Conservation (phyloP, 176 grass and related monocot genomes). For the Oryza glumipatula region DNA sequence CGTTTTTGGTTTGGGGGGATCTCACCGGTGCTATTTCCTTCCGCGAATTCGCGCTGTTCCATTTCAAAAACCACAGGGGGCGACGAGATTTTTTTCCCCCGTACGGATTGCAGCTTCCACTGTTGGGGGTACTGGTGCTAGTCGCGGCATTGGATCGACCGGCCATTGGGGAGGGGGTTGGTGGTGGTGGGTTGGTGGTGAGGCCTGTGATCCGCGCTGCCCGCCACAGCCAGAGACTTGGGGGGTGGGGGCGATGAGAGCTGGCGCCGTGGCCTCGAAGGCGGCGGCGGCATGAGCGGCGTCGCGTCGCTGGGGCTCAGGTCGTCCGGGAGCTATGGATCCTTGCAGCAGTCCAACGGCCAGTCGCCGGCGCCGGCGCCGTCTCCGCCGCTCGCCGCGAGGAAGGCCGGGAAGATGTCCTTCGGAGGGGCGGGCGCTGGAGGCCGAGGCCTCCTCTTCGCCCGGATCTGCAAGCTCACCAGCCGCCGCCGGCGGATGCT, state of each 20-base stretch:
- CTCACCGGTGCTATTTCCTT: background rate
- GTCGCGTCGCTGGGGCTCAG: conserved; percentile 83
- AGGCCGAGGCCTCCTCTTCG: conserved; percentile 42
- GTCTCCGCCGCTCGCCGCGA: conserved; percentile 47
- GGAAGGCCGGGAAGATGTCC: conserved; percentile 58
- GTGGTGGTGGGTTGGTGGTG: background rate
- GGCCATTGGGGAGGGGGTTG: conserved; percentile 19
- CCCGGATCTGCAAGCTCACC: conserved; percentile 78
- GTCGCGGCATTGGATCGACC: conserved; percentile 27
- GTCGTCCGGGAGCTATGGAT: conserved; percentile 88
- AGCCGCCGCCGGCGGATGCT: conserved; percentile 72
- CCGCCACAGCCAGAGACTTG: background rate
- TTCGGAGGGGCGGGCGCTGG: conserved; percentile 39
- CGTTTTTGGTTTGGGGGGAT: conserved; percentile 16
- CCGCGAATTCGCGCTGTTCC: background rate
- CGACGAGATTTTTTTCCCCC: background rate
- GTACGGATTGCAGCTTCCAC: background rate
- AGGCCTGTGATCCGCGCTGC: conserved; percentile 31
- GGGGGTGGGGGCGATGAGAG: conserved; percentile 29
- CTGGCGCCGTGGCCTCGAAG: conserved; percentile 38
- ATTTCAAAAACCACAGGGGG: background rate
- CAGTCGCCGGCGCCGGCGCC: conserved; percentile 36
- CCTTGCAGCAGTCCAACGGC: conserved; percentile 67
- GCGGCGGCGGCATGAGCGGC: conserved; percentile 68
- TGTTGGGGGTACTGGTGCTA: background rate